Evolutionary conservation across 805 yeast species (phyloP), one percentile per base, ranked within the genome.

Genomic region (Blastobotrys americana): DNA sequence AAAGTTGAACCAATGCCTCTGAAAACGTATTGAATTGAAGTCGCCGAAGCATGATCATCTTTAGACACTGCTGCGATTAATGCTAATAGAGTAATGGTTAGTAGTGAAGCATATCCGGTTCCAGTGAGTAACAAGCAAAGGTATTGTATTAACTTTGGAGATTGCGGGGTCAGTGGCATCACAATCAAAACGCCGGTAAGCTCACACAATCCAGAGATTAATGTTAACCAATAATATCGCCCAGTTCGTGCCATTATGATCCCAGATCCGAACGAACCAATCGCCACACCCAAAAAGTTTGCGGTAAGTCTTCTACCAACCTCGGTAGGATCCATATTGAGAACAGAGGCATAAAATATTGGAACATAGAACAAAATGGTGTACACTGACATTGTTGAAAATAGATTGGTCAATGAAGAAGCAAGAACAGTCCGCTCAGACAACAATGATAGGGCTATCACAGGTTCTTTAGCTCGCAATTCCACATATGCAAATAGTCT

Each of bases 1-100:
- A 85, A 63, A 0, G 93, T 83, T n/a, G 90, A 82, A 0, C 95
- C 95, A 0, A 88, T 80, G 6, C 90, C 81, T 56, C 95, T 72
- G 68, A 84, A 86, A 0, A 89, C 88, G 60, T 89, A 88, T 57
- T 86, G 95, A 46, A 89, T 84, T 0, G 95, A 84, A 0, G 96
- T 88, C 2, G 90, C 82, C 17, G 87, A 74, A 1, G 96, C 95
- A 62, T 86, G 95, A 56, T 71, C 74, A 42, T 74, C 71, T 18
- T 69, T 62, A 6, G 83, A 80, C 2, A 82, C 93, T 1, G 93
- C 76, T 0, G 93, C 80, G 43, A 86, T 82, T 63, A 86, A 70
- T 0, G 94, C 83, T 28, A 85, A 63, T 39, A 86, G 66, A 0
- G 89, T 78, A 2, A 84, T 76, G 0, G 95, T 85, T 49, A 85